phyloP scores from a whole-genome alignment of 139 green algal genomes.

The Coccomyxa sp. region DNA sequence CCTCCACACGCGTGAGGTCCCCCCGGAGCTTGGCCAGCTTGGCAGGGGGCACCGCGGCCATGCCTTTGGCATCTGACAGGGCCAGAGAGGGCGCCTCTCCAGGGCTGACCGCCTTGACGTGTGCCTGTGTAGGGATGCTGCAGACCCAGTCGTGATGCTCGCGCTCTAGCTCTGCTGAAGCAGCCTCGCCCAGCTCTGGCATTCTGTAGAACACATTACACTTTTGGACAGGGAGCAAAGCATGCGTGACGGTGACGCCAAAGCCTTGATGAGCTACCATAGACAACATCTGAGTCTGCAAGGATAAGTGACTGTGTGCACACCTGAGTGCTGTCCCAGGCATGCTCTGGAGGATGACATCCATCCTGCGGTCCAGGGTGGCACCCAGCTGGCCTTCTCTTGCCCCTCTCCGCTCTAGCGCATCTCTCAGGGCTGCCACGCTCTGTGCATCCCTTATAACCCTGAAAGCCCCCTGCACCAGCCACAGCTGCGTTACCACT shows the following conservation, averaged over 20 bases:
- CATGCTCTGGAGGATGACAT: constrained; percentile 24
- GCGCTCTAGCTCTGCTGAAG: not conserved
- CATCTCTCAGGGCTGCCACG: constrained; percentile 44
- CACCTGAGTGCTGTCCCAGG: constrained; percentile 14
- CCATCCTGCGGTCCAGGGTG: constrained; percentile 26
- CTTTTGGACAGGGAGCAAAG: not conserved
- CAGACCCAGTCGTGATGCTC: not conserved
- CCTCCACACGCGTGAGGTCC: constrained; percentile 39
- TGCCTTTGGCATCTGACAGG: not conserved
- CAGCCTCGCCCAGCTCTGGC: not conserved
- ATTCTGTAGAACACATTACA: not conserved
- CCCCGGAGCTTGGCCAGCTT: constrained; percentile 35
- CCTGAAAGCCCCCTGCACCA: not conserved
- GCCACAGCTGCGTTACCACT: not conserved
- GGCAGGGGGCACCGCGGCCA: no score
- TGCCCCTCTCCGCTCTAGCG: constrained; percentile 46
- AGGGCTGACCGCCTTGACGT: not conserved
- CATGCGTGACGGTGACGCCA: not conserved
- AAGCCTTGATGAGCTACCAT: not conserved
- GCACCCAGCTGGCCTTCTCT: constrained; percentile 46
- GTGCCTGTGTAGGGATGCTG: not conserved
- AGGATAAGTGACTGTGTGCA: not conserved
- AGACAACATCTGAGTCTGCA: no score
- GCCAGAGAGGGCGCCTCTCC: not conserved
- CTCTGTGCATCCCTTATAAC: constrained; percentile 19